Percentiles rank a stretch among this genome's conserved stretches.
phyloP scores from a whole-genome alignment of 2,329 filamentous ascomycete species.

The Clathrospora elynae region DNA sequence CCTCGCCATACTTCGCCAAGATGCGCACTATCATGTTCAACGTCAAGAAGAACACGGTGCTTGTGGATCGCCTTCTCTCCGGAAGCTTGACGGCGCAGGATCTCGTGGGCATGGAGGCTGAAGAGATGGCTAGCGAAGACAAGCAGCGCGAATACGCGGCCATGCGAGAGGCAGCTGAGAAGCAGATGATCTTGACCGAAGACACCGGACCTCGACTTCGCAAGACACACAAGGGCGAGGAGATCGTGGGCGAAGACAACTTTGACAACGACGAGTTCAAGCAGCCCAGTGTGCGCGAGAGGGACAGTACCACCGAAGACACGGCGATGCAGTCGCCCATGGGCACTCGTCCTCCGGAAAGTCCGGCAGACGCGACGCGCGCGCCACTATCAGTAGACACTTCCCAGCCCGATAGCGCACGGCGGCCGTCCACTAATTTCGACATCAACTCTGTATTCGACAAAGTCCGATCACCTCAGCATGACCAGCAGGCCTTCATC shows the following conservation, averaged over 20 bases:
- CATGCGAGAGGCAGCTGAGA: conserved; percentile 77
- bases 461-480: conserved; percentile 75
- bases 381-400: conserved; percentile 46
- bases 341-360: conserved; percentile 26
- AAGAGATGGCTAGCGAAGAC: conserved; percentile 91
- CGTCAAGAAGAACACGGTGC: conserved; percentile 82
- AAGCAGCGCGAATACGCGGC: conserved; percentile 76
- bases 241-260: conserved; percentile 77
- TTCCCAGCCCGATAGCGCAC: conserved; percentile 38
- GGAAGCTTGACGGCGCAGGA: conserved; percentile 73
- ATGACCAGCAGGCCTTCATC: conserved; percentile 53
- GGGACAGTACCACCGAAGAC: conserved; percentile 35
- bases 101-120: conserved; percentile 83
- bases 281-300: conserved; percentile 32
- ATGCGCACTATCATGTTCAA: conserved; percentile 81
- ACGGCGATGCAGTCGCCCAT: conserved; percentile 22
- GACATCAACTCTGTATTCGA: conserved; percentile 87
- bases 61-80: conserved; percentile 76
- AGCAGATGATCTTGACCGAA: conserved; percentile 82
- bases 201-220: conserved; percentile 74
- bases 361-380: conserved; percentile 21
- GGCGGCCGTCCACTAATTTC: conserved; percentile 68
- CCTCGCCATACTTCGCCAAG: conserved; percentile 63
- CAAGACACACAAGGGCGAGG: conserved; percentile 93
- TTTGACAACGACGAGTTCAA: conserved; percentile 37